Conservation (phyloP, 2,329 filamentous ascomycete genomes). For the Arthrobotrys sphaeroides region DNA sequence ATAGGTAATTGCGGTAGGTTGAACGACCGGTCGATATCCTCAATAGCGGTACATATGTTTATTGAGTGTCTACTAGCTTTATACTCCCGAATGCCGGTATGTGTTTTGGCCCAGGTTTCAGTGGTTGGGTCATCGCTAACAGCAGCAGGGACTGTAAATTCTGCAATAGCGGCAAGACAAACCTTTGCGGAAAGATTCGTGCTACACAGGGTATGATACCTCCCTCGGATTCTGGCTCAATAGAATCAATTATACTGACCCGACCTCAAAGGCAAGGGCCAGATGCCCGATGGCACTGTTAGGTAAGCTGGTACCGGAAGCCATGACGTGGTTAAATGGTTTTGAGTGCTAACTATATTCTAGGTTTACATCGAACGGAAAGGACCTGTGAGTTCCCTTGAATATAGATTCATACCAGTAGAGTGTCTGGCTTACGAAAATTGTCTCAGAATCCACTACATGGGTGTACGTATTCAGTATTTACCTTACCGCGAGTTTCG, state of each 20-base stretch:
- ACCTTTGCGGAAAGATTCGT: constrained; percentile 93
- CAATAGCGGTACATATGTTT: neutral
- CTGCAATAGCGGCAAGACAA: constrained; percentile 99
- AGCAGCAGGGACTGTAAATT: constrained; percentile 95
- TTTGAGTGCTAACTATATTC: neutral
- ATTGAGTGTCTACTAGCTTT: constrained; percentile 15
- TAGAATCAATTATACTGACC: too few relatives aligned
- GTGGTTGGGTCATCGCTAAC: neutral
- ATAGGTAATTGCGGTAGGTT: constrained; percentile 48
- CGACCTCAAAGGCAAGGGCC: constrained; percentile 65
- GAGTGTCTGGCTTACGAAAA: constrained; percentile 65
- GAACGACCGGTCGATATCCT: neutral
- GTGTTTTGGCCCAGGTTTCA: neutral
- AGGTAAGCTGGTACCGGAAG: constrained; percentile 64
- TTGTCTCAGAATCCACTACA: constrained; percentile 84
- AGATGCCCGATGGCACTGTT: constrained; percentile 96
- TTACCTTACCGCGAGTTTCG: neutral
- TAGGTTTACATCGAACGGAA: constrained; percentile 31
- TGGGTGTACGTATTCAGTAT: constrained; percentile 69
- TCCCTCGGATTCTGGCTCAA: too few relatives aligned
- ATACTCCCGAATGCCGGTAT: constrained; percentile 42
- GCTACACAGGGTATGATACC: constrained; percentile 40
- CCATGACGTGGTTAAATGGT: neutral
- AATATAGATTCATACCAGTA: neutral
- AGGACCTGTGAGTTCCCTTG: constrained; percentile 29